Evolutionary conservation across 208 protist species (phyloP), one percentile per base, ranked within the genome.

Genomic region (Herpetomonas samuelpessoai): DNA sequence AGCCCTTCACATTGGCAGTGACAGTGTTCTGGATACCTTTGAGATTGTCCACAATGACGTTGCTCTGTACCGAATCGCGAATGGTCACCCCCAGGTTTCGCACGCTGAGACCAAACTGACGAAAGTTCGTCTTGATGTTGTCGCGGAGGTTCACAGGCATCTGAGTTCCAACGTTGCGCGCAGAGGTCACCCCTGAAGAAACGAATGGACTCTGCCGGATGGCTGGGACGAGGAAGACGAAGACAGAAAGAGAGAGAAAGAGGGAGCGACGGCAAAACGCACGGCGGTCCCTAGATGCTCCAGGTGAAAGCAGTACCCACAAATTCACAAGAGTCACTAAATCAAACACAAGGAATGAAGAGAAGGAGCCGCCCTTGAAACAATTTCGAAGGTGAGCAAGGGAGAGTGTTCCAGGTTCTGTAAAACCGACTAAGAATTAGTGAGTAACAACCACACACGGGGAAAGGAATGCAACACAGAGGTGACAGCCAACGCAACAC

Each of bases 1-100:
- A 56, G 18, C 59, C 38, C 9, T 39, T 39, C 16, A 64, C 19
- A 25, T 64, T 64, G 44, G 50, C n/a, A 31, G 65, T 58, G 24
- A 74, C 46, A 18, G 60, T 53, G 18, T n/a, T 26, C 46, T 26
- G 46, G 21, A 51, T 51, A n/a, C 10, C 35, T 41, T 41, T 41
- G 9, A 41, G 14, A 14, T 41, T 41, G 35, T 41, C 14, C 35
- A 41, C 35, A 14, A 41, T 41, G 35, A 14, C 35, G 6, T 6
- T 41, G 6, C 9, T 41, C 9, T 41, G 35, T 41, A 41, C 35
- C 35, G 35, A 18, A 14, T 41, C 35, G 35, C 35, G 35, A 14
- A 41, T 41, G 35, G 35, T 41, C 6, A 41, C 35, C 6, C 35
- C 35, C 9, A 41, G 35, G 35, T 41, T 41, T 14, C 35, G 35